Evolutionary conservation across 805 yeast genomes (phyloP), one percentile per base, ranked within the genome.

Genomic region (Candida pini): DNA sequence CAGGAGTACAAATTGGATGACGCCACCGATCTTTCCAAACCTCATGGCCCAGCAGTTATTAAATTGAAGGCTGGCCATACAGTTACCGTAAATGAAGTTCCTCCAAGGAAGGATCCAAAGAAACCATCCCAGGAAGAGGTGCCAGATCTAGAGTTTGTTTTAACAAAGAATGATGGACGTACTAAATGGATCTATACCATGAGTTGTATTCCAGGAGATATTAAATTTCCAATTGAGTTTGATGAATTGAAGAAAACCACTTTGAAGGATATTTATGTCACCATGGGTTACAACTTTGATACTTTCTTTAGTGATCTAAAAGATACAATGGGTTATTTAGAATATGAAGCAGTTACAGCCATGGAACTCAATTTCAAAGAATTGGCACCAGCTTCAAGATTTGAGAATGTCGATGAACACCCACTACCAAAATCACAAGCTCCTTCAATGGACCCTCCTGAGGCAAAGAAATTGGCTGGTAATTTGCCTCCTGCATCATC

Each of bases 241-340:
- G 28, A 28, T 9, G 21, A 22, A 3, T 20, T 33, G 20, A 8
- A 22, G 15, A 28, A 33, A 24, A 12, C 23, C 13, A 23, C 18
- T 13, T 9, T 33, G 19, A 33, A 28, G 18, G 22, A 33, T 14
- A 29, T 28, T 10, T 28, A 33, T 19, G 24, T 28, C 28, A 28
- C 26, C 6, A 21, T 33, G 28, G 32, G 32, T 18, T 28, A 28
- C 13, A 33, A 33, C 14, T 33, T 33, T 23, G 36, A 33, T 18
- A 23, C 13, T 18, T 33, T 33, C 23, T 33, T 33, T 18, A 28
- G 18, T 23, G 32, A 28, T 23, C 23, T 28, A 10, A 28, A 28
- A 14, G 9, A 16, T 13, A 9, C 25, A 4, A 21, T 16, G 2
- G 23, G 22, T 28, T 23, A 28, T 24, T 18, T 23, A 18, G 31